Conservation (phyloP, 1,139 yeast species). For the Geotrichum fermentans region DNA sequence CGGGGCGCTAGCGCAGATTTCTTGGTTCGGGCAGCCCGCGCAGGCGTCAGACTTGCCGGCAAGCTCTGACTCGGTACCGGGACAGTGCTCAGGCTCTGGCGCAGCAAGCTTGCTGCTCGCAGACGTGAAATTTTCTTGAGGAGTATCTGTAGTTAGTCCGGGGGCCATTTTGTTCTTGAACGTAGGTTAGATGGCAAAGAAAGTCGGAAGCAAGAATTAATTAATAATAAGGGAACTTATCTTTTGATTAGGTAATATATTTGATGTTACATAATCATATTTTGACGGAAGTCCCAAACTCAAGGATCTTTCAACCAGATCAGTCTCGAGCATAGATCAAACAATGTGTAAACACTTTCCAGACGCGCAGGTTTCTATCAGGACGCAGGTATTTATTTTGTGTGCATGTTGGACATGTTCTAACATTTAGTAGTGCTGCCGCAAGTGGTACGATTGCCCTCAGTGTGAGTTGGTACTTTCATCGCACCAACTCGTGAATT, state of each 20-base stretch:
- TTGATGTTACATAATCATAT: no score
- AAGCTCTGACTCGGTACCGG: constrained; percentile 90
- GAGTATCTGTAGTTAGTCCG: not conserved
- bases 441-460: constrained; percentile 40
- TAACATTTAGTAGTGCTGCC: constrained; percentile 29
- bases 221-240: not conserved
- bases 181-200: not conserved
- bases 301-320: no score
- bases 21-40: constrained; percentile 89
- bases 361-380: constrained; percentile 39
- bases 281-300: no score
- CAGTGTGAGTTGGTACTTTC: constrained; percentile 31
- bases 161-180: constrained; percentile 1
- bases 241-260: no score
- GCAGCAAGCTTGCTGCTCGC: constrained; percentile 25
- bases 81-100: constrained; percentile 86
- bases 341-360: constrained; percentile 38
- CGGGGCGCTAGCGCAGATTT: constrained; percentile 80
- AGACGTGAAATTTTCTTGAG: not conserved
- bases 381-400: constrained; percentile 33
- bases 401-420: no score
- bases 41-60: constrained; percentile 97
- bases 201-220: not conserved
- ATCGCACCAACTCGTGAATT: not conserved
- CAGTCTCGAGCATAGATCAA: not conserved